Conservation (phyloP, 2,329 filamentous ascomycete species). For the Cladophialophora psammophila region DNA sequence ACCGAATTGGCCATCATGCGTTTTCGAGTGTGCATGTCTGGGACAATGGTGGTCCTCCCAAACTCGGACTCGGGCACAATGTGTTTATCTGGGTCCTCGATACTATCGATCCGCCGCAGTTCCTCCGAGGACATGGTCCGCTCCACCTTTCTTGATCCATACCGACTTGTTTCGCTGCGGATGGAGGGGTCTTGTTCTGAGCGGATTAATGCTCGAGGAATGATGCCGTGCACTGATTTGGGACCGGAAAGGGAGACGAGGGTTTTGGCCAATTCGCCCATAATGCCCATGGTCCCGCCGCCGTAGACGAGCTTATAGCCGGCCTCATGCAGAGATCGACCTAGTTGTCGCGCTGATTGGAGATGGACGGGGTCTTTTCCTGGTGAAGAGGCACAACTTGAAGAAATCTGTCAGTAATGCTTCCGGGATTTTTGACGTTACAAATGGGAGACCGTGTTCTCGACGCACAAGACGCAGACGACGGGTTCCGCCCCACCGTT, state of each 20-base stretch:
- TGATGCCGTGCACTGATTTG: conserved; percentile 86
- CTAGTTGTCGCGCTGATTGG: conserved; percentile 78
- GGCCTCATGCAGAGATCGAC: conserved; percentile 73
- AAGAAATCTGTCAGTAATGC: conserved; percentile 35
- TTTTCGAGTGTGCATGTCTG: conserved; percentile 97
- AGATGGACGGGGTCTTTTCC: conserved; percentile 78
- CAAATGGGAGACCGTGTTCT: conserved; percentile 11
- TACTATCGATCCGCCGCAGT: conserved; percentile 38
- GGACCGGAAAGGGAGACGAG: conserved; percentile 85
- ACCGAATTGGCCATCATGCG: conserved; percentile 91
- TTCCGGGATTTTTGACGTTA: background rate
- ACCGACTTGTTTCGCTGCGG: conserved; percentile 28
- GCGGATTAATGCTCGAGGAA: conserved; percentile 82
- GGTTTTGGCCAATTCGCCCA: conserved; percentile 91
- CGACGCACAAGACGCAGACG: conserved; percentile 82
- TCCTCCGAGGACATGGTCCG: conserved; percentile 68
- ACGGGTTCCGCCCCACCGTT: conserved; percentile 66
- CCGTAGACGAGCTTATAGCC: conserved; percentile 90
- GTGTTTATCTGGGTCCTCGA: conserved; percentile 39
- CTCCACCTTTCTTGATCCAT: conserved; percentile 51
- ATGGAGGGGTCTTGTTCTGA: conserved; percentile 62
- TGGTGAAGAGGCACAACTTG: conserved; percentile 78
- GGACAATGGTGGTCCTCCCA: conserved; percentile 85
- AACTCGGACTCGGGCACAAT: conserved; percentile 61
- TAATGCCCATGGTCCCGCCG: conserved; percentile 90